A percentile compares a stretch with the other conserved stretches of the same genome.
Conservation (phyloP, 78 protist species). For the Dictyostelium discoideum region DNA sequence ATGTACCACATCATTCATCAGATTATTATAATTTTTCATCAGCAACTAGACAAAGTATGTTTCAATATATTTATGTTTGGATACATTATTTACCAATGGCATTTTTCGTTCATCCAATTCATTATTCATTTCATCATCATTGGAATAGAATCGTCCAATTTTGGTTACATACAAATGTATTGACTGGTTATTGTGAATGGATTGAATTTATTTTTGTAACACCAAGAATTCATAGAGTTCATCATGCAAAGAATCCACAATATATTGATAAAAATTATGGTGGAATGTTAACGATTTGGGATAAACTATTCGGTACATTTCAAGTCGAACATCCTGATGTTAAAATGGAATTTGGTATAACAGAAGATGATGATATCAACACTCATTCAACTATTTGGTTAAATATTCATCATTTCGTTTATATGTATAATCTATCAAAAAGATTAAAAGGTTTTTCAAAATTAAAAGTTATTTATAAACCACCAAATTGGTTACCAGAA, state of each 20-base stretch:
- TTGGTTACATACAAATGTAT: neutral
- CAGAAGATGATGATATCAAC: neutral
- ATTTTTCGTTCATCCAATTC: constrained; percentile 14
- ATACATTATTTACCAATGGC: constrained; percentile 46
- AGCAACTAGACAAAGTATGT: constrained; percentile 25
- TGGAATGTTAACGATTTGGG: constrained; percentile 26
- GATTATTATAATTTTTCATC: constrained; percentile 11
- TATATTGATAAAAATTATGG: constrained; percentile 48
- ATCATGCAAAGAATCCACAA: constrained; percentile 8
- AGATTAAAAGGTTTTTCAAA: constrained; percentile 13
- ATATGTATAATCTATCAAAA: constrained; percentile 44
- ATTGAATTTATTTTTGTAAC: constrained; percentile 13
- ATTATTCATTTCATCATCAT: constrained; percentile 36
- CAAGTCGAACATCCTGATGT: neutral
- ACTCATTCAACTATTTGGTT: neutral
- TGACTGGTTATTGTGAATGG: neutral
- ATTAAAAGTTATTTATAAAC: constrained; percentile 36
- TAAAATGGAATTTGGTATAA: neutral
- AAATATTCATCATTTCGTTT: constrained; percentile 17
- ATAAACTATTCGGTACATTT: constrained; percentile 25
- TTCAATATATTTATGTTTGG: constrained; percentile 25
- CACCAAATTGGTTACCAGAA: constrained; percentile 33
- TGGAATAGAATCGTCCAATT: constrained; percentile 39
- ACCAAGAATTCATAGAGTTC: neutral
- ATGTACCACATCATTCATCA: constrained; percentile 34